Evolutionary conservation across 2,329 filamentous ascomycete species (phyloP).

Genomic region (Akanthomyces uredinophilus): DNA sequence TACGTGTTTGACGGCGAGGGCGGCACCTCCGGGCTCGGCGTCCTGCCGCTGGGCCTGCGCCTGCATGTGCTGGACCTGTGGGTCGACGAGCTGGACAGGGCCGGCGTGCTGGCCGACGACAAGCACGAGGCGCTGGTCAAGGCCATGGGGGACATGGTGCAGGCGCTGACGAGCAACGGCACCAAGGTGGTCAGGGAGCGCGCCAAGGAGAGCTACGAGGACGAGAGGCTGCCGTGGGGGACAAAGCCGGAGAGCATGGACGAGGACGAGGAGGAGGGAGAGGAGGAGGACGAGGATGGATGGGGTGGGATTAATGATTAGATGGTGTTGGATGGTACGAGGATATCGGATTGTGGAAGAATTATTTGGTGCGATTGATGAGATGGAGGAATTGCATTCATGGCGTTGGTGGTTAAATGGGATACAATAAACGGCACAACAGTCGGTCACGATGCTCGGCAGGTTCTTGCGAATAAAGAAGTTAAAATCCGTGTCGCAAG

Average conservation of each 20-base stretch:
- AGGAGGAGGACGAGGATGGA: constrained; percentile 46
- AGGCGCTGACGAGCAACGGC: constrained; percentile 51
- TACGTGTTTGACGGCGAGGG: constrained; percentile 32
- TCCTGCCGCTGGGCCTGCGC: constrained; percentile 75
- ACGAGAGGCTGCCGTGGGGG: constrained; percentile 68
- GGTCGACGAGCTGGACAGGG: constrained; percentile 80
- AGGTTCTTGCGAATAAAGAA: too few species aligned
- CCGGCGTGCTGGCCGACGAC: constrained; percentile 45
- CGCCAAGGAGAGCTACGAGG: constrained; percentile 64
- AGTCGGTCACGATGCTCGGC: too few species aligned
- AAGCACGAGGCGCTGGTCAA: constrained; percentile 46
- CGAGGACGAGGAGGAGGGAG: constrained; percentile 30
- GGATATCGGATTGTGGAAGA: too few species aligned
- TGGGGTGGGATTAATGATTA: constrained; percentile 68
- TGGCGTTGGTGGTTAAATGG: constrained; percentile 9
- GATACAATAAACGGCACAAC: not conserved
- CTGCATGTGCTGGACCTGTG: constrained; percentile 88
- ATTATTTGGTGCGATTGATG: too few species aligned
- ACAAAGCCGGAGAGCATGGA: constrained; percentile 30
- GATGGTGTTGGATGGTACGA: too few species aligned
- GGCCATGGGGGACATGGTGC: constrained; percentile 49
- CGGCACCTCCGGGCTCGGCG: constrained; percentile 33
- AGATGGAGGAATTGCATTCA: not conserved
- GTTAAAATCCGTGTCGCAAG: not conserved
- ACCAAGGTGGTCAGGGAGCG: constrained; percentile 68